A percentile compares a stretch with the other conserved stretches of the same genome.
Conservation (phyloP, 148 eudicot genomes). For the Selenicereus undatus region DNA sequence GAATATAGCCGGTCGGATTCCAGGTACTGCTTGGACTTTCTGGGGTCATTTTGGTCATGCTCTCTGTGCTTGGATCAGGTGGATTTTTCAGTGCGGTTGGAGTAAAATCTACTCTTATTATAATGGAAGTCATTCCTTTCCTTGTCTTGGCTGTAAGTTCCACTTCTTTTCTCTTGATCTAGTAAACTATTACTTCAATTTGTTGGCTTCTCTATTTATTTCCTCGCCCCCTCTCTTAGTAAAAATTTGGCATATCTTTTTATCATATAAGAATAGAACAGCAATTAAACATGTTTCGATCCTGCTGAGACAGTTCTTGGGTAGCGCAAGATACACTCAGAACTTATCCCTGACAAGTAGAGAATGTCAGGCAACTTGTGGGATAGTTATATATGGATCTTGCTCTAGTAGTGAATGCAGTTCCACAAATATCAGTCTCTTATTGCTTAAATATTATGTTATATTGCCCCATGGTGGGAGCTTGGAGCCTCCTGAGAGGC, state of each 20-base stretch:
- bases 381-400: background rate
- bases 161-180: conserved; percentile 9
- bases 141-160: conserved; percentile 95
- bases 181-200: background rate
- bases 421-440: background rate
- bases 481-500: background rate
- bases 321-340: background rate
- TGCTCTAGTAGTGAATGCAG: background rate
- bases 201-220: background rate
- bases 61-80: conserved; percentile 94
- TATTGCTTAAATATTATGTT: background rate
- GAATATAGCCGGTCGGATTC: conserved; percentile 16
- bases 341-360: background rate
- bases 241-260: too few species aligned
- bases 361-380: background rate
- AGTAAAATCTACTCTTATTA: conserved; percentile 94
- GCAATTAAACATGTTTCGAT: background rate
- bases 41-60: conserved; percentile 93
- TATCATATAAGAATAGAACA: background rate
- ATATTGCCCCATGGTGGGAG: background rate
- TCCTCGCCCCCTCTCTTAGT: too few species aligned
- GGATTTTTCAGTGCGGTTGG: conserved; percentile 99
- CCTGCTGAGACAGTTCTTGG: background rate
- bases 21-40: conserved; percentile 94
- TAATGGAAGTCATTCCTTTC: conserved; percentile 99